These are phyloP conservation scores for Debaryomyces sp. DNA, from an alignment of 1,139 yeast species.

Conservation along the genomic window DNA sequence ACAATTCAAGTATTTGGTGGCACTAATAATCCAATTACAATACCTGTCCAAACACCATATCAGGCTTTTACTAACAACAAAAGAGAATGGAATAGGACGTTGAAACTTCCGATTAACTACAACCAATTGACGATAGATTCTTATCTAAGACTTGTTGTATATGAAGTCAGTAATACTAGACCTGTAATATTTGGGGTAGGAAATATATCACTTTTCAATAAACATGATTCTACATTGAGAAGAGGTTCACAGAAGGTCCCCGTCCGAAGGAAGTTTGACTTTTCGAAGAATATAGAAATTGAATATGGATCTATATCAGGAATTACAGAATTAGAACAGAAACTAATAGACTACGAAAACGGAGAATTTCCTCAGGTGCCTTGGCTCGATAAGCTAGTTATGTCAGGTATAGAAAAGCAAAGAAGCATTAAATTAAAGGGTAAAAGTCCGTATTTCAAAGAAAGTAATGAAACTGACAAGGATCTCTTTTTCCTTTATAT, in stretches of 20 bases:
- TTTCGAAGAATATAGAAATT: slow-evolving; percentile 11
- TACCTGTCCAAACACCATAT: slow-evolving; percentile 69
- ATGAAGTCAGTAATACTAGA: slow-evolving; percentile 62
- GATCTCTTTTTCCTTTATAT: slow-evolving; percentile 54
- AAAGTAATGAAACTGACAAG: slow-evolving; percentile 21
- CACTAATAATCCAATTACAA: slow-evolving; percentile 61
- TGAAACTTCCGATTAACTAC: slow-evolving; percentile 69
- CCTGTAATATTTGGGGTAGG: slow-evolving; percentile 61
- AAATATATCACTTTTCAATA: slow-evolving; percentile 60
- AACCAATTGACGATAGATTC: slow-evolving; percentile 68
- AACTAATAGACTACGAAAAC: slow-evolving; percentile 64
- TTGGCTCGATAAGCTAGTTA: slow-evolving; percentile 78
- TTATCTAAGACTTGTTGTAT: slow-evolving; percentile 61
- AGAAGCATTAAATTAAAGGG: slow-evolving; percentile 7
- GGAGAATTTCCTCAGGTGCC: slow-evolving; percentile 63
- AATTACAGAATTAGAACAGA: slow-evolving; percentile 47
- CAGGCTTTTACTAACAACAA: slow-evolving; percentile 54
- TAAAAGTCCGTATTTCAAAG: slow-evolving; percentile 15
- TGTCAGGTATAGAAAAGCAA: slow-evolving; percentile 55
- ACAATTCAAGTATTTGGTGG: slow-evolving; percentile 60
- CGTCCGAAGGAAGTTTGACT: slow-evolving; percentile 15
- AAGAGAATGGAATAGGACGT: slow-evolving; percentile 56
- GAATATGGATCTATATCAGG: slow-evolving; percentile 28
- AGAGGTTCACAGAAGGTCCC: slow-evolving; percentile 44
- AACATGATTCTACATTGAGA: slow-evolving; percentile 29